These are phyloP conservation scores for Stipa capillata DNA, from an alignment of 176 grass and related monocot genomes.

Conservation along the genomic window DNA sequence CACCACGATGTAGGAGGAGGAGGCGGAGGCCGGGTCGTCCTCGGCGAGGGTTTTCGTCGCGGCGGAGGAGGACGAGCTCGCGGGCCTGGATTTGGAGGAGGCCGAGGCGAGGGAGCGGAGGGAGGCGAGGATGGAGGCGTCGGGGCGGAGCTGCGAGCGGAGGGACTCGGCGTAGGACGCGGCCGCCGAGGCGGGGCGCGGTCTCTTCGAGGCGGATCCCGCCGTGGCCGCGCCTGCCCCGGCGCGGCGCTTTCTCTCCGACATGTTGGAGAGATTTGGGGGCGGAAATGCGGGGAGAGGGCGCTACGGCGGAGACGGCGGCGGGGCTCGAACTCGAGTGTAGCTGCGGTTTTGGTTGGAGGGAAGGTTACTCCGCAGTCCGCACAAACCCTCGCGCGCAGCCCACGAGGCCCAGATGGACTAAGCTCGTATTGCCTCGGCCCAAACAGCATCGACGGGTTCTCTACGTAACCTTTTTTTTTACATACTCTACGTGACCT, in stretches of 20 bases:
- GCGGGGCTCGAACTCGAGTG: conserved; percentile 12
- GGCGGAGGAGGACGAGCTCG: neutral
- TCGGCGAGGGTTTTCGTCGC: conserved; percentile 26
- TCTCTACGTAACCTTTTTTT: no score
- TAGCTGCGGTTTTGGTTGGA: neutral
- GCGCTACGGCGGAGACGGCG: neutral
- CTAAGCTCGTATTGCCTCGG: no score
- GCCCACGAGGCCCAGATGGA: no score
- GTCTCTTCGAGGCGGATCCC: conserved; percentile 43
- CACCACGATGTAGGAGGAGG: conserved; percentile 61
- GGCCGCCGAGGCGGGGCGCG: conserved; percentile 41
- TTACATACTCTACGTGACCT: no score
- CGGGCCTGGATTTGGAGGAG: conserved; percentile 32
- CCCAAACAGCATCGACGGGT: no score
- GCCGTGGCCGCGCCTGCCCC: conserved; percentile 1
- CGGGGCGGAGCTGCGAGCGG: conserved; percentile 71
- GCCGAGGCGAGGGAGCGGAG: conserved; percentile 53
- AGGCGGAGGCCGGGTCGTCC: conserved; percentile 38
- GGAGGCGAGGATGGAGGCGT: conserved; percentile 65
- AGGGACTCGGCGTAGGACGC: conserved; percentile 70
- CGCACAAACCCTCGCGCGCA: no score
- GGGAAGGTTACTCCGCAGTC: no score
- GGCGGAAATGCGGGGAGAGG: neutral
- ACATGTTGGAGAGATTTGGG: conserved; percentile 41
- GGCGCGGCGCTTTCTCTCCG: conserved; percentile 75